Evolutionary conservation across 331 rosid genomes (phyloP).

Genomic region (Saraca asoca): DNA sequence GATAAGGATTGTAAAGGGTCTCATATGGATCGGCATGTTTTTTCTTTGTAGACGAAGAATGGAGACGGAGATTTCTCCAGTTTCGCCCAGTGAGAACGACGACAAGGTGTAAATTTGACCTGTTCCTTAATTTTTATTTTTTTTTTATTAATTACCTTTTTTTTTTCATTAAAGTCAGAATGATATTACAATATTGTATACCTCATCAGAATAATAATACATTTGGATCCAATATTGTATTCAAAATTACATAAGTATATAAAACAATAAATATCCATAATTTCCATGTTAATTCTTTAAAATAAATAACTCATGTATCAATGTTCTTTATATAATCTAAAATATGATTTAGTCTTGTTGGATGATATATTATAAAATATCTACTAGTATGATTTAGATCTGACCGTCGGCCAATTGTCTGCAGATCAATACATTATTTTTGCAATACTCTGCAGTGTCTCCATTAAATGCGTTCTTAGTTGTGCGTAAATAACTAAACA

Average conservation of each 20-base stretch:
- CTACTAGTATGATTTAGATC: no score
- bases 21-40: slow-evolving; percentile 47
- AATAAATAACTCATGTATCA: neutral
- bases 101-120: slow-evolving; percentile 47
- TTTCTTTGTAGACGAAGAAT: slow-evolving; percentile 41
- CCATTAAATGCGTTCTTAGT: no score
- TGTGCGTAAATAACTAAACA: no score
- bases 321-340: neutral
- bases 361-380: no score
- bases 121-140: neutral
- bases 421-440: no score
- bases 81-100: slow-evolving; percentile 34
- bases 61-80: slow-evolving; percentile 21
- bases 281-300: slow-evolving; percentile 15
- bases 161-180: neutral
- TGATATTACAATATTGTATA: slow-evolving; percentile 25
- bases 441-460: no score
- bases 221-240: slow-evolving; percentile 13
- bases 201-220: slow-evolving; percentile 7
- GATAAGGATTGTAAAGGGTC: slow-evolving; percentile 51
- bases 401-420: no score
- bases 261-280: slow-evolving; percentile 4
- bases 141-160: neutral
- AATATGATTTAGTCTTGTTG: no score
- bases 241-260: neutral